phyloP scores from a whole-genome alignment of 2,329 filamentous ascomycete genomes.

The Phaeomoniella chlamydospora region DNA sequence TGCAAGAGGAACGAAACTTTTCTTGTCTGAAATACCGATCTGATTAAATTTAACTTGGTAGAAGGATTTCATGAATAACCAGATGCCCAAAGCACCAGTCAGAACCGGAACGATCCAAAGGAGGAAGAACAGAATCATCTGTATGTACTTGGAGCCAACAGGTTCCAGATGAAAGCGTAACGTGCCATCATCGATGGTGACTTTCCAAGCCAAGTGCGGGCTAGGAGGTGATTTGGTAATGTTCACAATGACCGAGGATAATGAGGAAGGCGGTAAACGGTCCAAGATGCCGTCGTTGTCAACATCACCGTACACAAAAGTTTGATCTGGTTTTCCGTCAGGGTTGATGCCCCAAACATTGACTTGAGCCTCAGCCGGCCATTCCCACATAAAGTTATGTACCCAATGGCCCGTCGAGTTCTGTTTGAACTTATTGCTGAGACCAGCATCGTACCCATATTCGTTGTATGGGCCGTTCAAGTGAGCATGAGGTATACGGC shows the following conservation, averaged over 20 bases:
- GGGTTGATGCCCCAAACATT: constrained; percentile 55
- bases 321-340: constrained; percentile 46
- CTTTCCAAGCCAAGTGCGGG: constrained; percentile 40
- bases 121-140: constrained; percentile 40
- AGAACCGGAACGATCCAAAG: constrained; percentile 38
- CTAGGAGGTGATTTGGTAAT: constrained; percentile 39
- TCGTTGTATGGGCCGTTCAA: constrained; percentile 49
- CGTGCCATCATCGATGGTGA: constrained; percentile 40
- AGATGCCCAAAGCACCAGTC: constrained; percentile 35
- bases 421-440: constrained; percentile 38
- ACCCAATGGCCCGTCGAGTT: constrained; percentile 38
- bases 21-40: constrained; percentile 38
- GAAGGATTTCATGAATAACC: constrained; percentile 45
- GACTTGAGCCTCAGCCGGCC: constrained; percentile 46
- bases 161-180: constrained; percentile 38
- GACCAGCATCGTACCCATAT: constrained; percentile 48
- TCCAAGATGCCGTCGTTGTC: constrained; percentile 47
- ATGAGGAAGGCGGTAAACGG: constrained; percentile 44
- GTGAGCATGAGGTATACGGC: constrained; percentile 45
- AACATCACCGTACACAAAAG: constrained; percentile 45
- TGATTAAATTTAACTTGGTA: constrained; percentile 51
- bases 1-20: constrained; percentile 20
- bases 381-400: constrained; percentile 48
- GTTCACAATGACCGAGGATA: constrained; percentile 42
- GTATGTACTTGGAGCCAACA: constrained; percentile 36